Evolutionary conservation across 208 protist species (phyloP).

Genomic region (Acanthamoeba culbertsoni): DNA sequence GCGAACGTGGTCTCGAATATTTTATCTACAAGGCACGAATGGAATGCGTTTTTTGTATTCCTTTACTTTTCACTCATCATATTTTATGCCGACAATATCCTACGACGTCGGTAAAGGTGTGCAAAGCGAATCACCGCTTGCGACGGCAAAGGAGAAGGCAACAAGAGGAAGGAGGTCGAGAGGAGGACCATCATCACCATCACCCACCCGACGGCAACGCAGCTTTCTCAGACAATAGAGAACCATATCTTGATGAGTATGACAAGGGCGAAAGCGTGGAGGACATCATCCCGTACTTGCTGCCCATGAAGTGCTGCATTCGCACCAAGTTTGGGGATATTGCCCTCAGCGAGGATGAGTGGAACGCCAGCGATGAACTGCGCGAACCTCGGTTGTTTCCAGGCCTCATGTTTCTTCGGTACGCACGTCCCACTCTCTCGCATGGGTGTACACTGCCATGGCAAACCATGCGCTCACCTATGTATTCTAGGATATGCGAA

Average conservation of each 20-base stretch:
- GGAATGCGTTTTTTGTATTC: too few species aligned
- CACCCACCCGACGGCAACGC: not conserved
- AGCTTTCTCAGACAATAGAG: too few species aligned
- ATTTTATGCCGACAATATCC: too few species aligned
- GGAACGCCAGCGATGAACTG: not conserved
- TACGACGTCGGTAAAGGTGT: too few species aligned
- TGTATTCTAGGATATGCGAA: not conserved
- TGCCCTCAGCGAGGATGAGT: not conserved
- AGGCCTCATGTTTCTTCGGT: not conserved
- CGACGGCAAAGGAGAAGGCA: not conserved
- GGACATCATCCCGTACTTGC: not conserved
- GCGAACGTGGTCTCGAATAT: not conserved
- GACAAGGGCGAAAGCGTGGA: not conserved
- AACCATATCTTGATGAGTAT: not conserved
- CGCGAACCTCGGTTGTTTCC: not conserved
- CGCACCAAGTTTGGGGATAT: not conserved
- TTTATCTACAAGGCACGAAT: conserved; percentile 27
- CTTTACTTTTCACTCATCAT: not conserved
- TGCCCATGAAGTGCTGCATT: not conserved
- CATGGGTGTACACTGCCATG: too few species aligned
- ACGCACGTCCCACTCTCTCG: not conserved
- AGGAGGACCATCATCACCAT: not conserved
- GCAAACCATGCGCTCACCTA: too few species aligned
- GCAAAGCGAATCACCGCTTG: not conserved
- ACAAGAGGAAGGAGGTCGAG: not conserved